phyloP scores from a whole-genome alignment of 768 basidiomycete species.

The Galerina sulciceps region DNA sequence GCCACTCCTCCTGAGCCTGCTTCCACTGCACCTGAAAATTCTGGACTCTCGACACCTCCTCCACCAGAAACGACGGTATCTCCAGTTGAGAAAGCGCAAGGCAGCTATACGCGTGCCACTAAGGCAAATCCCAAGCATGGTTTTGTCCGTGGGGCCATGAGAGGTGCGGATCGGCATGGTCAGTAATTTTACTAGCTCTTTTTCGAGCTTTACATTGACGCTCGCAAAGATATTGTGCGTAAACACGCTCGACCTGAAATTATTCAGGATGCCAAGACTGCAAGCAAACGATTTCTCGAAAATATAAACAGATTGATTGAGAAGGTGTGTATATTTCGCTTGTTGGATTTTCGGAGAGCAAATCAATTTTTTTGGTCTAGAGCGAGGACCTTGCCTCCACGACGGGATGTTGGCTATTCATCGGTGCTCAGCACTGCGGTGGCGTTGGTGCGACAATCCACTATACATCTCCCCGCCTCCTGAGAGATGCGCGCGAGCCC shows the following conservation, averaged over 20 bases:
- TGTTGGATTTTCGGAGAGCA: background rate
- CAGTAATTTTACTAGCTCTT: background rate
- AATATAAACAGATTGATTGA: background rate
- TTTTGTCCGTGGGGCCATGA: background rate
- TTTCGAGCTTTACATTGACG: background rate
- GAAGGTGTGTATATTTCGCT: background rate
- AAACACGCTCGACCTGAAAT: background rate
- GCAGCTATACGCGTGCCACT: no score
- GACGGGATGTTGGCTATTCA: constrained; percentile 14
- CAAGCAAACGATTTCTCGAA: constrained; percentile 1
- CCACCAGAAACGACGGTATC: no score
- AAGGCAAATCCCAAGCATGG: background rate
- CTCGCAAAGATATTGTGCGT: background rate
- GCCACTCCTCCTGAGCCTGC: no score
- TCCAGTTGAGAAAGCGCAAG: no score
- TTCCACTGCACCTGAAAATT: no score
- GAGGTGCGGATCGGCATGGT: background rate
- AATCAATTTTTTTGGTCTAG: background rate
- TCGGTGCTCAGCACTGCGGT: constrained; percentile 9
- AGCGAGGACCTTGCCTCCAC: constrained; percentile 1
- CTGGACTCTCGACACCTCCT: no score
- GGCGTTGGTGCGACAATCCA: background rate
- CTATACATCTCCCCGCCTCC: constrained; percentile 9
- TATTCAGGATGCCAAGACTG: background rate
- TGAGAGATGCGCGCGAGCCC: background rate